Conservation (phyloP, 306 rosid species). For the Dryas drummondii region DNA sequence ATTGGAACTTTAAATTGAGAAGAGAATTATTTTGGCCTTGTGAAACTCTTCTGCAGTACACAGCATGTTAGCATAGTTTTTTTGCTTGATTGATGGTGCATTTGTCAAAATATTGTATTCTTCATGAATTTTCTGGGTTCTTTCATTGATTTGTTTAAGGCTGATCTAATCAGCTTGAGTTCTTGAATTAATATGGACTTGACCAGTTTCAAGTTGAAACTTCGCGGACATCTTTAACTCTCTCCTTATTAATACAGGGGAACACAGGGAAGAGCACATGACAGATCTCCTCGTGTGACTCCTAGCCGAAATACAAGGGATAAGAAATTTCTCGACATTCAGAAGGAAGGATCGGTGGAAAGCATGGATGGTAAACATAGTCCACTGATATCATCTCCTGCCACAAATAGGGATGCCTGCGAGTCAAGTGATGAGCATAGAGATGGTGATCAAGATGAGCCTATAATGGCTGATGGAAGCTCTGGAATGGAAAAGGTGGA, state of each 20-base stretch:
- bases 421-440: conserved; percentile 64
- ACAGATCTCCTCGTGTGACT: conserved; percentile 50
- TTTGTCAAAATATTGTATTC: neutral
- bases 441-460: conserved; percentile 56
- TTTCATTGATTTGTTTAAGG: conserved; percentile 4
- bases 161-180: neutral
- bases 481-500: conserved; percentile 60
- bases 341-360: conserved; percentile 68
- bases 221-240: conserved; percentile 10
- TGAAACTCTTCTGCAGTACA: neutral
- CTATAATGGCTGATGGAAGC: conserved; percentile 55
- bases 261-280: conserved; percentile 41
- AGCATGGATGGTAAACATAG: conserved; percentile 62
- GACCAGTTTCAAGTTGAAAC: conserved; percentile 19
- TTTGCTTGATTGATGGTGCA: conserved; percentile 10
- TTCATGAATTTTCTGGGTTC: neutral
- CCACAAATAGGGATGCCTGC: conserved; percentile 35
- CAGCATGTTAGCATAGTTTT: neutral
- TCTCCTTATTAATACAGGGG: conserved; percentile 42
- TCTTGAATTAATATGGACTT: conserved; percentile 3
- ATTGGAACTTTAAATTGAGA: no score
- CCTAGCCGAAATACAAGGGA: conserved; percentile 42
- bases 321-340: conserved; percentile 32
- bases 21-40: neutral
- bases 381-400: conserved; percentile 54